A percentile compares a stretch with the other conserved stretches of the same genome.
Evolutionary conservation across 1,284 basidiomycete species (phyloP).

Genomic region (Crucibulum parvulum): DNA sequence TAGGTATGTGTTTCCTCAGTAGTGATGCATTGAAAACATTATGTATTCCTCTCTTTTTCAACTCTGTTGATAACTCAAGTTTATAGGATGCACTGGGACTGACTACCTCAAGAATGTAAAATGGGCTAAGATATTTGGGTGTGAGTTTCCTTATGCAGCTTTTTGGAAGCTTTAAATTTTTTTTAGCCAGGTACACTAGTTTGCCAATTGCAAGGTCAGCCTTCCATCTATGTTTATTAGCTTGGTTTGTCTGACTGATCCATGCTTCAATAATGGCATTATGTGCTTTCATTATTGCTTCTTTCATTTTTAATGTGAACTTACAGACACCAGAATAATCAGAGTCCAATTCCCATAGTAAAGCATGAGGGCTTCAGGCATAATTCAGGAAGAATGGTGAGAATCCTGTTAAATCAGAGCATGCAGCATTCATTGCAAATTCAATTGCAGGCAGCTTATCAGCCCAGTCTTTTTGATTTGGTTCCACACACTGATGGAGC

Average conservation of each 20-base stretch:
- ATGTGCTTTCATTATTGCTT: constrained; percentile 36
- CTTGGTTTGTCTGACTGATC: constrained; percentile 27
- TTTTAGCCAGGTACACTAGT: too few relatives aligned
- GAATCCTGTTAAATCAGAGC: constrained; percentile 32
- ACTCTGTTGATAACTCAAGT: too few relatives aligned
- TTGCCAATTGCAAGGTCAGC: background rate
- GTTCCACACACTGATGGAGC: background rate
- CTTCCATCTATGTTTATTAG: constrained; percentile 6
- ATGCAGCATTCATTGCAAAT: constrained; percentile 16
- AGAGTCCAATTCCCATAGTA: background rate
- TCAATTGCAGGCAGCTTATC: constrained; percentile 4
- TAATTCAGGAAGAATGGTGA: constrained; percentile 40
- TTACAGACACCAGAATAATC: constrained; percentile 31
- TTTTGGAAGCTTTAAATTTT: too few relatives aligned
- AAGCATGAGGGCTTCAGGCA: constrained; percentile 24
- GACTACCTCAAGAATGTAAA: too few relatives aligned
- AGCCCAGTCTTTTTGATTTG: constrained; percentile 7
- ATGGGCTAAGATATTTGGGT: too few relatives aligned
- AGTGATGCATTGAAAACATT: background rate
- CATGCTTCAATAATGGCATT: constrained; percentile 36
- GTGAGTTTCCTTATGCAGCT: too few relatives aligned
- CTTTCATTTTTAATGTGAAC: constrained; percentile 29
- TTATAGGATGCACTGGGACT: too few relatives aligned
- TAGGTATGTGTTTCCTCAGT: constrained; percentile 27
- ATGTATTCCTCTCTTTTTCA: too few relatives aligned